Base-by-base conservation (phyloP, 768 basidiomycete genomes). In the Tephrocybe sp. region DNA sequence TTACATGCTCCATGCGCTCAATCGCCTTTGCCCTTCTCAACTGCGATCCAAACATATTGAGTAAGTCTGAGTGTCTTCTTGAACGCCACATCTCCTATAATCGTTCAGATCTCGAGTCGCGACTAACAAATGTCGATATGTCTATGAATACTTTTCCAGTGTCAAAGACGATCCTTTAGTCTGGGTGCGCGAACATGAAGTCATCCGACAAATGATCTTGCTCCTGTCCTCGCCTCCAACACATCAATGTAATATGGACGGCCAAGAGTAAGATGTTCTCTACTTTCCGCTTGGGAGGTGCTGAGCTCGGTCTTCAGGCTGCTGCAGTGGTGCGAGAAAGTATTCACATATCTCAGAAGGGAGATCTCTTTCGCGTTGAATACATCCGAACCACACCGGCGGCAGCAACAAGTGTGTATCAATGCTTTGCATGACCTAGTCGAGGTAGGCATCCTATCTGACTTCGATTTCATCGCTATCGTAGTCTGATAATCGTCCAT, bases 391-490 rank as follows among this genome's bases (percentile, higher is more conserved):
- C 13, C 29, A 18, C n/a, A n/a, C n/a, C n/a, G n/a, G n/a, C n/a
- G 13, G 12, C 23, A n/a, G 1, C 36, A 38, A 36, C 50, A 49
- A 18, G 10, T 50, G 30, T 45, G 42, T 27, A 51, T 58, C 6
- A 42, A 58, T 40, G 42, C 57, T 4, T 18, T 53, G 38, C 16
- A 55, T 39, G 16, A 45, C n/a, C 37, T 58, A 15, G 45, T 58
- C 8, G 41, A 58, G 42, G 57, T 57, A 30, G 2, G 22, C 7
- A 19, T 16, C n/a, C 5, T 27, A 12, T 25, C 3, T 6, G 12
- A 10, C 31, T 21, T 8, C 18, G 3, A 34, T 21, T 12, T 13
- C 23, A 11, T 42, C 22, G 19, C 23, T n/a, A 19, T 36, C 6
- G 7, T 4, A 18, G 0, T 4, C 11, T 27, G 21, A 30, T 29